Percentiles rank a stretch among this genome's conserved stretches.
Evolutionary conservation across 106 monocot genomes (phyloP).

Genomic region (Phalaenopsis aphrodite): DNA sequence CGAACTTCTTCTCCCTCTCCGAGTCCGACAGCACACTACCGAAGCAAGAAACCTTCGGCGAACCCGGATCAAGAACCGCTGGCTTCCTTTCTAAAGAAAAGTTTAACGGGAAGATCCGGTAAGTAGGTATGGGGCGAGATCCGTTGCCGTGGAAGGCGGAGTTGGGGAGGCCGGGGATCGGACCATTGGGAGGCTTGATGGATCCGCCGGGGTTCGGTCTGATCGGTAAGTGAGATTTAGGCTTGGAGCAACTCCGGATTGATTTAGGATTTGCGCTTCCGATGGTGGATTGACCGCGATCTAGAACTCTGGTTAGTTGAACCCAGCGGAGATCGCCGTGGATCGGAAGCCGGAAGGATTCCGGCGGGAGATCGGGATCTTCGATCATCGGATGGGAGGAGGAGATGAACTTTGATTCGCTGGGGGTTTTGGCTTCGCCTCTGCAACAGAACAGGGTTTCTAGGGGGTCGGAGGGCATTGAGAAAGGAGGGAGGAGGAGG

Average conservation of each 20-base stretch:
- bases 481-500: not conserved
- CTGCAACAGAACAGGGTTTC: constrained; percentile 8
- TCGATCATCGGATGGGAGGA: not conserved
- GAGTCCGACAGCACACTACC: constrained; percentile 58
- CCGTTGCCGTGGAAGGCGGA: constrained; percentile 29
- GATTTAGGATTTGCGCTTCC: constrained; percentile 63
- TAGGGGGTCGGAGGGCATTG: constrained; percentile 16
- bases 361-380: constrained; percentile 27
- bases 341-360: constrained; percentile 16
- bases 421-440: constrained; percentile 11
- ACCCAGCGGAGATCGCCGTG: constrained; percentile 5
- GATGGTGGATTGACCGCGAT: constrained; percentile 59
- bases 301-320: constrained; percentile 2
- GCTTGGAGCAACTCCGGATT: constrained; percentile 32
- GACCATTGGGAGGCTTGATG: constrained; percentile 18
- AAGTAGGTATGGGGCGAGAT: constrained; percentile 11
- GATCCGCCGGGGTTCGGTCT: constrained; percentile 13
- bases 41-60: constrained; percentile 68
- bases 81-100: constrained; percentile 24
- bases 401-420: constrained; percentile 3
- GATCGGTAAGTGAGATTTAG: not conserved
- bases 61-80: constrained; percentile 31
- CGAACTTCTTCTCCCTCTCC: constrained; percentile 11
- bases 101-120: constrained; percentile 4
- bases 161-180: constrained; percentile 52